Evolutionary conservation across 352 stramenopile genomes (phyloP).

Genomic region (Peronospora farinosa): DNA sequence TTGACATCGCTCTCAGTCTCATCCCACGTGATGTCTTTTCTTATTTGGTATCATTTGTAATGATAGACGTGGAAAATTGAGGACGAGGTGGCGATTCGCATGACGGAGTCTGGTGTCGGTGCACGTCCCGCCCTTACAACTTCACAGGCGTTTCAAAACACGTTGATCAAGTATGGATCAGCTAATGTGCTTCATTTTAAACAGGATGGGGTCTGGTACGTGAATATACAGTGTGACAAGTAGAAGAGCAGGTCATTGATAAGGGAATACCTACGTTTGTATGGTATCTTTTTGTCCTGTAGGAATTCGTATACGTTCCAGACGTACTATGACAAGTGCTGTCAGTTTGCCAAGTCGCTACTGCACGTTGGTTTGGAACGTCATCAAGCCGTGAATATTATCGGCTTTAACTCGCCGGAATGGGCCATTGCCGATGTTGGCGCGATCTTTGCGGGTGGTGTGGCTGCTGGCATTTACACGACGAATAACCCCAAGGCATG

Average conservation of each 20-base stretch:
- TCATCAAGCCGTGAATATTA: conserved; percentile 83
- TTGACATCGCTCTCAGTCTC: background rate
- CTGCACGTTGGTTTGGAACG: conserved; percentile 60
- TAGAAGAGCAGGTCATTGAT: conserved; percentile 4
- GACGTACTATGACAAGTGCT: conserved; percentile 74
- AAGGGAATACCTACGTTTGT: background rate
- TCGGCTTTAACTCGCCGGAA: conserved; percentile 89
- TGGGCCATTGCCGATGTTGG: conserved; percentile 91
- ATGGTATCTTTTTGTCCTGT: background rate
- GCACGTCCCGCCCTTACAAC: conserved; percentile 44
- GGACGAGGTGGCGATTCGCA: conserved; percentile 74
- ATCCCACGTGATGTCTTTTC: too few relatives aligned
- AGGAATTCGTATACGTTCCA: conserved; percentile 65
- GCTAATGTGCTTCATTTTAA: conserved; percentile 64
- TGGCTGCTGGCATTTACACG: conserved; percentile 94
- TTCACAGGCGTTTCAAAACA: conserved; percentile 54
- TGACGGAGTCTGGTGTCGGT: conserved; percentile 45
- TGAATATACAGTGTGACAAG: conserved; percentile 1
- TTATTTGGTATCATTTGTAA: background rate
- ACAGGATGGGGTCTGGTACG: conserved; percentile 64
- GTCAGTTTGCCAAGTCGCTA: conserved; percentile 74
- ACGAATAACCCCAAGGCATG: conserved; percentile 90
- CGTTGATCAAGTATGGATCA: conserved; percentile 43
- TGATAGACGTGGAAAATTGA: conserved; percentile 78
- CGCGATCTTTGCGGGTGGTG: conserved; percentile 87